Percentiles rank a stretch among this genome's conserved stretches.
Conservation (phyloP, 2,329 filamentous ascomycete genomes). For the Aspergillus pseudoglaucus region DNA sequence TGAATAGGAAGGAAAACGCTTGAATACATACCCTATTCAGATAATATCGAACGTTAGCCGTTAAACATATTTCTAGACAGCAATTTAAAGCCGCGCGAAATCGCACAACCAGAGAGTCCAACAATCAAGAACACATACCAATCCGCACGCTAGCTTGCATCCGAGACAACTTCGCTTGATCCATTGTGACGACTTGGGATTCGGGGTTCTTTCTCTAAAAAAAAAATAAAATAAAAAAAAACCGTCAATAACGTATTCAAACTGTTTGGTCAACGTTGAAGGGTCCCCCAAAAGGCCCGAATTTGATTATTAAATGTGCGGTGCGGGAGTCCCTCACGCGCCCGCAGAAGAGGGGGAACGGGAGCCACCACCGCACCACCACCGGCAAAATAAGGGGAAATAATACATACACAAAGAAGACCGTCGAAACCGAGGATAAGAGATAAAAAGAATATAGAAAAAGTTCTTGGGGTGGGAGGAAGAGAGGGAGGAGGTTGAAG, state of each 20-base stretch:
- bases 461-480: neutral
- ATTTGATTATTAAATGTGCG: neutral
- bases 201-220: neutral
- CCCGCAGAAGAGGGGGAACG: neutral
- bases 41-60: constrained; percentile 3
- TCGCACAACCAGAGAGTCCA: constrained; percentile 3
- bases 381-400: neutral
- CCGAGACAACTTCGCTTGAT: constrained; percentile 60
- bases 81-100: neutral
- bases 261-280: neutral
- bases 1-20: neutral
- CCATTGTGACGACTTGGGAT: constrained; percentile 46
- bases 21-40: constrained; percentile 9
- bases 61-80: neutral
- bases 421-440: neutral
- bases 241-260: neutral
- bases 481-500: neutral
- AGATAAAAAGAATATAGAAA: constrained; percentile 1
- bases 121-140: constrained; percentile 50
- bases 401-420: neutral
- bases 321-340: neutral
- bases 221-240: neutral
- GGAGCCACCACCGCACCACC: neutral
- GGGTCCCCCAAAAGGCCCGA: too few relatives aligned
- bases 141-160: constrained; percentile 63